phyloP scores from a whole-genome alignment of 208 protist genomes.

The Polymyxa betae region DNA sequence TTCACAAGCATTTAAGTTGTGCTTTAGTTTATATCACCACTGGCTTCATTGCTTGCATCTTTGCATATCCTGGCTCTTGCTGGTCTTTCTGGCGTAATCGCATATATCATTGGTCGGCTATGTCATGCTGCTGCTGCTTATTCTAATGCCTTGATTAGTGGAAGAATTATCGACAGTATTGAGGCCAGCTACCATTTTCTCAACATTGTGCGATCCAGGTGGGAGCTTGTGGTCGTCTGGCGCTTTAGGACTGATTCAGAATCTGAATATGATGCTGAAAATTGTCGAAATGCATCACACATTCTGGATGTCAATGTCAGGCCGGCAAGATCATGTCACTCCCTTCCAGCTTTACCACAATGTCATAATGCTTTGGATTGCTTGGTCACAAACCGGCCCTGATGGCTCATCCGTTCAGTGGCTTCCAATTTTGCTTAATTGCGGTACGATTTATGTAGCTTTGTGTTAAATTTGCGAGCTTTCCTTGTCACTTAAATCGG shows the following conservation, averaged over 20 bases:
- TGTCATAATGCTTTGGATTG: constrained; percentile 27
- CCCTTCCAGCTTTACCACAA: constrained; percentile 38
- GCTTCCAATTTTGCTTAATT: constrained; percentile 43
- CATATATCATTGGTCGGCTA: background rate
- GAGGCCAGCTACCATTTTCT: background rate
- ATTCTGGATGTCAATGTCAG: constrained; percentile 3
- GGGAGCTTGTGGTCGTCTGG: background rate
- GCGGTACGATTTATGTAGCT: no score
- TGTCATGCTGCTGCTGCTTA: background rate
- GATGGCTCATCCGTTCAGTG: constrained; percentile 8
- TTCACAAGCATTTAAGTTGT: background rate
- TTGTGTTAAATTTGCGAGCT: no score
- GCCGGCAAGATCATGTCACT: background rate
- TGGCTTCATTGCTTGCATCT: background rate
- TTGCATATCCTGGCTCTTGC: background rate
- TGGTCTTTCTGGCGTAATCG: background rate
- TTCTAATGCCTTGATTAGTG: background rate
- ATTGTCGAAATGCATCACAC: constrained; percentile 23
- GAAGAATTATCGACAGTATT: background rate
- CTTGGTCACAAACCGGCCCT: constrained; percentile 22
- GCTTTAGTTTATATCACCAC: background rate
- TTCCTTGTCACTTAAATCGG: no score
- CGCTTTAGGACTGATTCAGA: background rate
- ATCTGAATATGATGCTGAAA: constrained; percentile 39
- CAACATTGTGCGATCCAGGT: constrained; percentile 11